Percentiles rank a stretch among this genome's conserved stretches.
These are phyloP conservation scores for Schizopora paradoxa DNA, from an alignment of 1,284 basidiomycete species.

Conservation along the genomic window DNA sequence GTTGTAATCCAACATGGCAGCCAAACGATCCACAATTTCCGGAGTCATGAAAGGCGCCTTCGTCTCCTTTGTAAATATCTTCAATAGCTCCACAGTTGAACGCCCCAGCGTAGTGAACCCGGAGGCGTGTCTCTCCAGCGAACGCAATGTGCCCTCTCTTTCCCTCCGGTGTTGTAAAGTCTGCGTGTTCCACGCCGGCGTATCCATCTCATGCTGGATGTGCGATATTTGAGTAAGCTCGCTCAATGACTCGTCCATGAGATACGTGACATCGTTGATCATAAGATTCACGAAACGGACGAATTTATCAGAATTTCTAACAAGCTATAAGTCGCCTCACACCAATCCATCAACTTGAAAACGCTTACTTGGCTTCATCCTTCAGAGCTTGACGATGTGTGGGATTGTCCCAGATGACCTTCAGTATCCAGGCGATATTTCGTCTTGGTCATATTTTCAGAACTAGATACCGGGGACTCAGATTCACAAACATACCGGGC, in stretches of 20 bases:
- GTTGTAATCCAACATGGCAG: conserved; percentile 97
- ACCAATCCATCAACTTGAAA: not conserved
- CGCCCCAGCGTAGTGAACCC: conserved; percentile 85
- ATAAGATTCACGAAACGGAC: conserved; percentile 95
- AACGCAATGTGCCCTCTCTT: conserved; percentile 71
- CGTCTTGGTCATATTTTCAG: conserved; percentile 43
- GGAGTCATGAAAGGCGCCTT: conserved; percentile 93
- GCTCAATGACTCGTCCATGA: conserved; percentile 93
- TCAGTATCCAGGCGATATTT: conserved; percentile 82
- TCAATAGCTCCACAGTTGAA: conserved; percentile 85
- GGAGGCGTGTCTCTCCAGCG: conserved; percentile 78
- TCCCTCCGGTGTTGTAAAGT: conserved; percentile 78
- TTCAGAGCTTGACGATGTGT: conserved; percentile 81
- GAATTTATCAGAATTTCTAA: conserved; percentile 85
- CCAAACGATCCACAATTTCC: conserved; percentile 93
- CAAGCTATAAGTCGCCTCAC: not conserved
- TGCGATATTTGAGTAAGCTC: conserved; percentile 86
- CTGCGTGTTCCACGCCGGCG: conserved; percentile 64
- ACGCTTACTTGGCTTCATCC: conserved; percentile 64
- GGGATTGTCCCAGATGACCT: conserved; percentile 86
- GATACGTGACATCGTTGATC: conserved; percentile 99
- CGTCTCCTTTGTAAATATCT: conserved; percentile 89
- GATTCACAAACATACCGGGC: conserved; percentile 36
- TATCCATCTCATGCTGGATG: conserved; percentile 82
- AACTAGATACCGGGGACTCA: conserved; percentile 13